Evolutionary conservation across 805 yeast genomes (phyloP).

Genomic region (Clavispora santaluciae): DNA sequence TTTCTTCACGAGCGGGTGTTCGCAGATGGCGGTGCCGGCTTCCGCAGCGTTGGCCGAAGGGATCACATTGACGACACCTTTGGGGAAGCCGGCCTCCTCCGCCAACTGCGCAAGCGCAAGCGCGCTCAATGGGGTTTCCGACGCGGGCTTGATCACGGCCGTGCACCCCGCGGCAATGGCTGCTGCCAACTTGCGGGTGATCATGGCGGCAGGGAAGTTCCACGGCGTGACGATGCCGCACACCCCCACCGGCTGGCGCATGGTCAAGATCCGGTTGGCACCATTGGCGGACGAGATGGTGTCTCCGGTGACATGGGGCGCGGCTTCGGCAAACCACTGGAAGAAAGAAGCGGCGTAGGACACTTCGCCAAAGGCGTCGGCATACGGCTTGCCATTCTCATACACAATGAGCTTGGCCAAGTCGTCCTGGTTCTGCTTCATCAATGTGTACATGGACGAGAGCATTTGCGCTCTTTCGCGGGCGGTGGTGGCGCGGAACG

Average conservation of each 20-base stretch:
- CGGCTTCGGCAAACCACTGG: slow-evolving; percentile 87
- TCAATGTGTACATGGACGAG: slow-evolving; percentile 46
- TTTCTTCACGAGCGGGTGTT: slow-evolving; percentile 24
- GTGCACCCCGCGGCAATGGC: slow-evolving; percentile 81
- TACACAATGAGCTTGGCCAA: slow-evolving; percentile 58
- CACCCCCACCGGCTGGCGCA: slow-evolving; percentile 76
- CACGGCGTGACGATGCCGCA: slow-evolving; percentile 79
- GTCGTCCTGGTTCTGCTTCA: slow-evolving; percentile 57
- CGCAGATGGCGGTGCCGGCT: slow-evolving; percentile 48
- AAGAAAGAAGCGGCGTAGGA: slow-evolving; percentile 68
- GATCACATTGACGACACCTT: slow-evolving; percentile 58
- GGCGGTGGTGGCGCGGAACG: slow-evolving; percentile 50
- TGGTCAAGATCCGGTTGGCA: slow-evolving; percentile 47
- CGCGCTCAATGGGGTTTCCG: slow-evolving; percentile 71
- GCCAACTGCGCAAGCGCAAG: slow-evolving; percentile 60
- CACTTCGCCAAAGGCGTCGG: slow-evolving; percentile 72
- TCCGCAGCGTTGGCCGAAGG: slow-evolving; percentile 46
- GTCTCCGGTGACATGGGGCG: slow-evolving; percentile 68
- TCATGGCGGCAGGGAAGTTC: slow-evolving; percentile 83
- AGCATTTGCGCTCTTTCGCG: slow-evolving; percentile 53
- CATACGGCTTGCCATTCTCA: slow-evolving; percentile 72
- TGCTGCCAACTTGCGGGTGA: slow-evolving; percentile 68
- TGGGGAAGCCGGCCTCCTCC: slow-evolving; percentile 65
- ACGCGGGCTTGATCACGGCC: slow-evolving; percentile 70
- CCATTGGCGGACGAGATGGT: slow-evolving; percentile 51